These are phyloP conservation scores for Allium sativum DNA, from an alignment of 106 monocot species.

Conservation along the genomic window DNA sequence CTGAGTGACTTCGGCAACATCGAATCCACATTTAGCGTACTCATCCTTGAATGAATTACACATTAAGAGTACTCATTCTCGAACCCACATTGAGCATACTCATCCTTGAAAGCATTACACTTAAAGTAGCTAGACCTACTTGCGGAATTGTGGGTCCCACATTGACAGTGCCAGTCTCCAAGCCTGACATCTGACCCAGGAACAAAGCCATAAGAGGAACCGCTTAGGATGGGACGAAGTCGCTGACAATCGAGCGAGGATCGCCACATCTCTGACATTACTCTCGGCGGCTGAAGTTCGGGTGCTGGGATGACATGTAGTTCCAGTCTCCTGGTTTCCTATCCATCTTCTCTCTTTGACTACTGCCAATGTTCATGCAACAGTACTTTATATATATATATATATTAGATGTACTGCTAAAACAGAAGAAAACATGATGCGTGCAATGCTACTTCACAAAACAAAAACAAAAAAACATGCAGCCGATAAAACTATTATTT, in stretches of 20 bases:
- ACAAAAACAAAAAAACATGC: not conserved
- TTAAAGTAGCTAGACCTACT: constrained; percentile 88
- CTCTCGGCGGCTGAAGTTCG: constrained; percentile 94
- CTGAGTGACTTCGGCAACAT: constrained; percentile 21
- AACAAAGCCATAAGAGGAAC: constrained; percentile 26
- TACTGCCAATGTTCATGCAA: not conserved
- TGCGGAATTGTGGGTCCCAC: constrained; percentile 89
- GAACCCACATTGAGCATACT: too few relatives aligned
- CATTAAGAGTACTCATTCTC: too few relatives aligned
- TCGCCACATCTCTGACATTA: constrained; percentile 79
- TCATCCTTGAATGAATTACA: too few relatives aligned
- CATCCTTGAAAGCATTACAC: constrained; percentile 57
- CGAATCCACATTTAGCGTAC: constrained; percentile 9
- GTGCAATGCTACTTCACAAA: not conserved
- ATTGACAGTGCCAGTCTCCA: constrained; percentile 94
- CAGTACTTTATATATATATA: not conserved
- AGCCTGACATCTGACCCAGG: constrained; percentile 67
- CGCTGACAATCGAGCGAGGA: constrained; percentile 15
- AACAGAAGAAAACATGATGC: not conserved
- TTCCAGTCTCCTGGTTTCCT: constrained; percentile 97
- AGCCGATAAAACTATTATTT: not conserved
- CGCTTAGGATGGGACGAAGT: constrained; percentile 24
- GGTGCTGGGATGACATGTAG: constrained; percentile 81
- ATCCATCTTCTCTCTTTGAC: constrained; percentile 44
- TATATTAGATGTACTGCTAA: not conserved